phyloP scores from a whole-genome alignment of 1,284 basidiomycete genomes.

The Fistulina hepatica region DNA sequence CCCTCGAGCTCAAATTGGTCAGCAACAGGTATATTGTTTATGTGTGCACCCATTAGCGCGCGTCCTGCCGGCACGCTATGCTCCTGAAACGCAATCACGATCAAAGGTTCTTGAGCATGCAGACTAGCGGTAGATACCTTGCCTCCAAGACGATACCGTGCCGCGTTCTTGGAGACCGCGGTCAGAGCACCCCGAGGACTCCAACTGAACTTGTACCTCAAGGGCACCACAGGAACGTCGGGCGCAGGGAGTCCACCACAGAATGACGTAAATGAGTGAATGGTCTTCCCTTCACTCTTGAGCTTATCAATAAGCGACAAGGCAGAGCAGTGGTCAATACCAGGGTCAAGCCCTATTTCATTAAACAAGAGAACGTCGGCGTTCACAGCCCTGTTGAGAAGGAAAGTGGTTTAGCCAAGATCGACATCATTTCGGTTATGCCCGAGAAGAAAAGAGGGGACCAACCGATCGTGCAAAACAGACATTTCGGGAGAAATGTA shows the following conservation, averaged over 20 bases:
- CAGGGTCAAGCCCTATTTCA: slow-evolving; percentile 91
- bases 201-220: slow-evolving; percentile 96
- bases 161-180: slow-evolving; percentile 66
- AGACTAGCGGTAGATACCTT: slow-evolving; percentile 30
- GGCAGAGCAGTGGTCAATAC: slow-evolving; percentile 92
- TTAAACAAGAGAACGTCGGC: slow-evolving; percentile 75
- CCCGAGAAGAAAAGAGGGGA: slow-evolving; percentile 9
- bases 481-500: slow-evolving; percentile 83
- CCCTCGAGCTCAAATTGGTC: slow-evolving; percentile 76
- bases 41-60: slow-evolving; percentile 44
- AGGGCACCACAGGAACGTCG: slow-evolving; percentile 46
- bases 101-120: background rate
- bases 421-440: too few species aligned
- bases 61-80: slow-evolving; percentile 37
- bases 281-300: slow-evolving; percentile 45
- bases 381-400: slow-evolving; percentile 43
- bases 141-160: slow-evolving; percentile 55
- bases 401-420: background rate
- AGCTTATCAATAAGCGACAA: slow-evolving; percentile 62
- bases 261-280: slow-evolving; percentile 82
- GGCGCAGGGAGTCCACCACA: slow-evolving; percentile 90
- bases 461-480: slow-evolving; percentile 52
- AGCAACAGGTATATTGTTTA: slow-evolving; percentile 58
- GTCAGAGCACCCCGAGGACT: slow-evolving; percentile 80
- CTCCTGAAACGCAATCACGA: slow-evolving; percentile 26